Percentiles rank a stretch among this genome's conserved stretches.
Conservation (phyloP, 306 rosid genomes). For the Hippophae tibetana region DNA sequence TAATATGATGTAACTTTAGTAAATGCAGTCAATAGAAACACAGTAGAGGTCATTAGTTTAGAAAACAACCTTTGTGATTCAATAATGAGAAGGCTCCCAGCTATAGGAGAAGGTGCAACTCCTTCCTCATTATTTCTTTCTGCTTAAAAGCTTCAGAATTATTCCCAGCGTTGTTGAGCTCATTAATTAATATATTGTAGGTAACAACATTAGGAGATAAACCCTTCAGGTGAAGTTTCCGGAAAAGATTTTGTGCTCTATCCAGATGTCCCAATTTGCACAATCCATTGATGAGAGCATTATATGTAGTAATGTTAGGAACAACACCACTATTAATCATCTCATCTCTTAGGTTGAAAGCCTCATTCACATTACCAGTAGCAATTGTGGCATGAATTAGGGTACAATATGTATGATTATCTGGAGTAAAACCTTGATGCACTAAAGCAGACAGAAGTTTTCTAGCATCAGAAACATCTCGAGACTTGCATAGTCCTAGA, state of each 20-base stretch:
- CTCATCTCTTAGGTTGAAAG: constrained; percentile 67
- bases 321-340: constrained; percentile 52
- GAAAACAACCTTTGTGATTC: too few species aligned
- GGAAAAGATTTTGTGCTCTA: constrained; percentile 61
- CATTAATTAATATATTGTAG: constrained; percentile 58
- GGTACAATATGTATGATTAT: constrained; percentile 66
- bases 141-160: constrained; percentile 47
- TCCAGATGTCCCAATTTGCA: constrained; percentile 68
- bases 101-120: constrained; percentile 26
- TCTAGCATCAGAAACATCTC: constrained; percentile 54
- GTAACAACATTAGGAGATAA: constrained; percentile 62
- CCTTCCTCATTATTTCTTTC: constrained; percentile 64
- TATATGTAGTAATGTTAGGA: constrained; percentile 63
- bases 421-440: constrained; percentile 57
- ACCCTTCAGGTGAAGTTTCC: constrained; percentile 58
- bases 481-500: constrained; percentile 66
- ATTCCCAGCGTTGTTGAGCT: constrained; percentile 49
- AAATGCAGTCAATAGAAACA: too few species aligned
- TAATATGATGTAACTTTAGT: too few species aligned
- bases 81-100: too few species aligned
- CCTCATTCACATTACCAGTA: constrained; percentile 57
- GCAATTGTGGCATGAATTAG: constrained; percentile 60
- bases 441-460: constrained; percentile 44
- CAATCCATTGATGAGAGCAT: constrained; percentile 66
- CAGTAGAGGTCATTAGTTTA: too few species aligned